These are phyloP conservation scores for Chaetomium sp. DNA, from an alignment of 2,329 filamentous ascomycete species.

Conservation along the genomic window DNA sequence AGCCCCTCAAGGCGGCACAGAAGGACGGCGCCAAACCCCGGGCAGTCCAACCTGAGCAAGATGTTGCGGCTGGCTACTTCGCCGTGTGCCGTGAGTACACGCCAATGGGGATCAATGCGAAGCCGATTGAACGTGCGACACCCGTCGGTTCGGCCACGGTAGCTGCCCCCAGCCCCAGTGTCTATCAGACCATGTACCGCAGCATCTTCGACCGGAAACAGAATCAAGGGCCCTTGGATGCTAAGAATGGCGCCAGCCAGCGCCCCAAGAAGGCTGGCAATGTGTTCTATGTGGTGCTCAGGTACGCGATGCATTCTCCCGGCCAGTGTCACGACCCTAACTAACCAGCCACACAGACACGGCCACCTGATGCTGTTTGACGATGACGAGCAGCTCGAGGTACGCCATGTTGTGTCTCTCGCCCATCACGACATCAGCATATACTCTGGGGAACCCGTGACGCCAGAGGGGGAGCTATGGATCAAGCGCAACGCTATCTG, in stretches of 20 bases:
- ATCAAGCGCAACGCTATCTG: conserved; percentile 93
- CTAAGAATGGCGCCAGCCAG: conserved; percentile 51
- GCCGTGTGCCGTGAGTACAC: conserved; percentile 93
- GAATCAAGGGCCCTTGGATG: conserved; percentile 50
- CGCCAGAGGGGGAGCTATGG: conserved; percentile 90
- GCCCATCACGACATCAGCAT: conserved; percentile 84
- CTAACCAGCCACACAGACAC: conserved; percentile 59
- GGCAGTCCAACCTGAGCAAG: conserved; percentile 60
- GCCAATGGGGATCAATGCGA: conserved; percentile 87
- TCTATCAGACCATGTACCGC: conserved; percentile 97
- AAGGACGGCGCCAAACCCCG: conserved; percentile 63
- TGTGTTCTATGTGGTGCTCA: conserved; percentile 88
- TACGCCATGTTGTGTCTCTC: conserved; percentile 92
- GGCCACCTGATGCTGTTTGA: conserved; percentile 98
- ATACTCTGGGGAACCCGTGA: conserved; percentile 74
- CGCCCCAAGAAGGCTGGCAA: conserved; percentile 72
- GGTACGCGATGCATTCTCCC: conserved; percentile 53
- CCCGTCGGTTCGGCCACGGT: conserved; percentile 76
- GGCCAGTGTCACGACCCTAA: conserved; percentile 19
- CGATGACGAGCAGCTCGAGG: conserved; percentile 90
- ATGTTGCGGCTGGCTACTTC: conserved; percentile 89
- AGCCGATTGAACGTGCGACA: conserved; percentile 83
- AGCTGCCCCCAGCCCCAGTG: conserved; percentile 80
- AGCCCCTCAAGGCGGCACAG: conserved; percentile 61
- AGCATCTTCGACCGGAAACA: conserved; percentile 87